A percentile compares a stretch with the other conserved stretches of the same genome.
phyloP scores from a whole-genome alignment of 371 early-diverging fungal genomes.

The Zychaea mexicana region DNA sequence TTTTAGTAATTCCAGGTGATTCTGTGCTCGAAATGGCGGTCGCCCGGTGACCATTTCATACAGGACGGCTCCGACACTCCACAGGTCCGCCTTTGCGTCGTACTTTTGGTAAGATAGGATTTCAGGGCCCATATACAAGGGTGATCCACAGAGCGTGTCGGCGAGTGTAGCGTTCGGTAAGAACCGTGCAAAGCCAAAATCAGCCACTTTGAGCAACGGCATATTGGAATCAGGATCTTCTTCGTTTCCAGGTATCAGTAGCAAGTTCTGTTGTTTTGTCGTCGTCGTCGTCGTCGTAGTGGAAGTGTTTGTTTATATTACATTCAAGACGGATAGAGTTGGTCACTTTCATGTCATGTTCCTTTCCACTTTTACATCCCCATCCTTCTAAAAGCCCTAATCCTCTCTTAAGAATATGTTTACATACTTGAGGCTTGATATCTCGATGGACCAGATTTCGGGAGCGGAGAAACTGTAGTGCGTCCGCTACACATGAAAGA shows the following conservation, averaged over 20 bases:
- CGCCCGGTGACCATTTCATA: constrained; percentile 92
- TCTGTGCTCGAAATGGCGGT: constrained; percentile 92
- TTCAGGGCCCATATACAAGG: constrained; percentile 97
- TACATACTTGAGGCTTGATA: constrained; percentile 89
- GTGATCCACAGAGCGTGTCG: constrained; percentile 95
- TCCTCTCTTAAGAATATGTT: too few relatives aligned
- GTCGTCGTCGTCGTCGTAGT: too few relatives aligned
- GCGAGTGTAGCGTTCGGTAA: constrained; percentile 84
- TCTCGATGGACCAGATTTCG: constrained; percentile 94
- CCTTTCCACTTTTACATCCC: neutral
- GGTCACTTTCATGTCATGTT: neutral
- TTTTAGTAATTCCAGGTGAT: constrained; percentile 88
- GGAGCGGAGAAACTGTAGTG: constrained; percentile 84
- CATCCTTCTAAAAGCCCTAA: neutral
- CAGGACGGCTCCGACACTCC: constrained; percentile 95
- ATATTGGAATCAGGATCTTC: constrained; percentile 40
- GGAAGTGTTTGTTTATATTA: neutral
- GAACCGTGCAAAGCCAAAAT: constrained; percentile 96
- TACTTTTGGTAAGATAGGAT: constrained; percentile 91
- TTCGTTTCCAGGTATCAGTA: constrained; percentile 59
- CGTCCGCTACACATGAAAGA: too few relatives aligned
- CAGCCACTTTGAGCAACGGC: constrained; percentile 89
- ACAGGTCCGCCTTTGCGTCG: constrained; percentile 94
- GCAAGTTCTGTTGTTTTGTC: constrained; percentile 75
- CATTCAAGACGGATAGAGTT: neutral